phyloP scores from a whole-genome alignment of 2,329 filamentous ascomycete genomes.

The Trichoderma sp. region DNA sequence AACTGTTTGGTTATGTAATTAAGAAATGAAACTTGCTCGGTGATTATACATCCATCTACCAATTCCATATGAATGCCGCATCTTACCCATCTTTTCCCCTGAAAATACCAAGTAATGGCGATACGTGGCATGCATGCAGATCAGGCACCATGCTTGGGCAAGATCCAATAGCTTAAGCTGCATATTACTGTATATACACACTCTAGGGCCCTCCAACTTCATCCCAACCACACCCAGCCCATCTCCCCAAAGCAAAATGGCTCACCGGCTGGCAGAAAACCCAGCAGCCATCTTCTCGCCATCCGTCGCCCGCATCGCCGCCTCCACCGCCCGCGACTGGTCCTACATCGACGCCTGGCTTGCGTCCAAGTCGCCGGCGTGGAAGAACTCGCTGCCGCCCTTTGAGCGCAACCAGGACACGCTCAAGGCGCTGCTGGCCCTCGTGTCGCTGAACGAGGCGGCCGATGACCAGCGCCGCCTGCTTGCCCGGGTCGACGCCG shows the following conservation, averaged over 20 bases:
- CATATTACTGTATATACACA: too few species aligned
- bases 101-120: background rate
- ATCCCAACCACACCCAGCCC: background rate
- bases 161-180: background rate
- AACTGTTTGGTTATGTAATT: background rate
- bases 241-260: background rate
- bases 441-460: constrained; percentile 72
- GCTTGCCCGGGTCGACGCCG: constrained; percentile 56
- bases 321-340: constrained; percentile 87
- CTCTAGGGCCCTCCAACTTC: background rate
- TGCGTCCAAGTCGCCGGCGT: constrained; percentile 62
- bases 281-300: constrained; percentile 62
- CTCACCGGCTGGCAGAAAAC: constrained; percentile 22
- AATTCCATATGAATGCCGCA: background rate
- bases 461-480: constrained; percentile 67
- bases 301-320: constrained; percentile 67
- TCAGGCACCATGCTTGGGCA: background rate
- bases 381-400: constrained; percentile 52
- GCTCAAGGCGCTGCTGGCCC: constrained; percentile 67
- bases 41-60: background rate
- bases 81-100: background rate
- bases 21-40: background rate
- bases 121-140: background rate
- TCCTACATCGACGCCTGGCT: constrained; percentile 84
- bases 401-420: constrained; percentile 90